phyloP scores from a whole-genome alignment of 2,329 filamentous ascomycete genomes.

The Microsporum canis region DNA sequence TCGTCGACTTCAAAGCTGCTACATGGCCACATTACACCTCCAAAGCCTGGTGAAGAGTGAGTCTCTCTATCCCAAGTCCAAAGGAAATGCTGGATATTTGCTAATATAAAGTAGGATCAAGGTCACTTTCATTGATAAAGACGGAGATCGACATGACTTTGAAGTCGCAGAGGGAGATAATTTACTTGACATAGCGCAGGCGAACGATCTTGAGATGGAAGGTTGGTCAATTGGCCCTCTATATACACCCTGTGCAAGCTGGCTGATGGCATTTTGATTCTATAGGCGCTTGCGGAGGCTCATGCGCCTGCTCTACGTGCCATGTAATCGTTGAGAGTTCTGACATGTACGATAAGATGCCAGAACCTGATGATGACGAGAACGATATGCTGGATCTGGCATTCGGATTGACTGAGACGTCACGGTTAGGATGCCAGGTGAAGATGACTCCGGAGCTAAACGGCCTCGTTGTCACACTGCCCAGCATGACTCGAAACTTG shows the following conservation, averaged over 20 bases:
- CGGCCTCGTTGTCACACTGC: conserved; percentile 72
- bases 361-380: conserved; percentile 66
- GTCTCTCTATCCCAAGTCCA: conserved; percentile 23
- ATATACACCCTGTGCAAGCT: not conserved
- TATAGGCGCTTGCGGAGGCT: conserved; percentile 79
- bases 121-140: conserved; percentile 90
- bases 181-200: conserved; percentile 86
- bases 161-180: conserved; percentile 81
- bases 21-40: conserved; percentile 73
- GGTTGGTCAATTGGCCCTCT: conserved; percentile 34
- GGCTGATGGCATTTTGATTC: not conserved
- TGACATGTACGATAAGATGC: conserved; percentile 64
- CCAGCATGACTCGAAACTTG: conserved; percentile 88
- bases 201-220: conserved; percentile 95
- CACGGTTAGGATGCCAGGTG: conserved; percentile 76
- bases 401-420: conserved; percentile 80
- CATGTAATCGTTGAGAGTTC: conserved; percentile 74
- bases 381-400: conserved; percentile 88
- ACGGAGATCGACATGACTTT: conserved; percentile 62
- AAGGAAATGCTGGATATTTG: not conserved
- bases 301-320: conserved; percentile 86
- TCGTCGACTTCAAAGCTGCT: conserved; percentile 48
- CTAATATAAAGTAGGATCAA: conserved; percentile 49
- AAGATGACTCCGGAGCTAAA: conserved; percentile 83
- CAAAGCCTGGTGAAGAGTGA: conserved; percentile 86